Evolutionary conservation across 225 moss, liverwort and hornwort genomes (phyloP).

Genomic region (Polytrichum commune): DNA sequence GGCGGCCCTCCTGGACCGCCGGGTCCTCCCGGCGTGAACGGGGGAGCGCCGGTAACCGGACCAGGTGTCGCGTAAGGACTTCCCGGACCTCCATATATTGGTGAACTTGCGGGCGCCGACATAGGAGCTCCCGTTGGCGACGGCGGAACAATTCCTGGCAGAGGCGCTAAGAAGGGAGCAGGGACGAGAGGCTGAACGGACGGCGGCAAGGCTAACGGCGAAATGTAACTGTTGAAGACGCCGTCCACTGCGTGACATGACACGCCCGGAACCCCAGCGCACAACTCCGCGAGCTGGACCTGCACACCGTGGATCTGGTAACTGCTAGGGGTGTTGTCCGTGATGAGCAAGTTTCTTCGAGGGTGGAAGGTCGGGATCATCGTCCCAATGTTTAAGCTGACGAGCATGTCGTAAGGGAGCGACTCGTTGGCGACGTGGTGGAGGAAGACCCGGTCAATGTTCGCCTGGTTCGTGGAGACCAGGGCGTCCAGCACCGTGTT

Average conservation of each 20-base stretch:
- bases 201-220: not conserved
- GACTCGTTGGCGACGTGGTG: constrained; percentile 12
- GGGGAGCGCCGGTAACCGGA: not conserved
- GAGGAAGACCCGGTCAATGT: not conserved
- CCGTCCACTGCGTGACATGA: constrained; percentile 18
- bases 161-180: not conserved
- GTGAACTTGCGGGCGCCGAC: not conserved
- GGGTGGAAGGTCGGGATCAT: not conserved
- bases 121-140: not conserved
- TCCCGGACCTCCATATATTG: not conserved
- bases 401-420: not conserved
- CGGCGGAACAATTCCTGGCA: not conserved
- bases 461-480: not conserved
- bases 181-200: not conserved
- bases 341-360: constrained; percentile 2
- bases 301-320: constrained; percentile 6
- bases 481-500: constrained; percentile 5
- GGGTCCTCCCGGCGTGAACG: not conserved
- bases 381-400: not conserved
- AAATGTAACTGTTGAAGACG: constrained; percentile 6
- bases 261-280: constrained; percentile 8
- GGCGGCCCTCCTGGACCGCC: constrained; percentile 1
- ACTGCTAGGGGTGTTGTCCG: constrained; percentile 3
- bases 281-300: constrained; percentile 16
- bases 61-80: not conserved